Percentiles rank a stretch among this genome's conserved stretches.
Conservation (phyloP, 495 filamentous ascomycete genomes). For the Penicillium longicatenatum region DNA sequence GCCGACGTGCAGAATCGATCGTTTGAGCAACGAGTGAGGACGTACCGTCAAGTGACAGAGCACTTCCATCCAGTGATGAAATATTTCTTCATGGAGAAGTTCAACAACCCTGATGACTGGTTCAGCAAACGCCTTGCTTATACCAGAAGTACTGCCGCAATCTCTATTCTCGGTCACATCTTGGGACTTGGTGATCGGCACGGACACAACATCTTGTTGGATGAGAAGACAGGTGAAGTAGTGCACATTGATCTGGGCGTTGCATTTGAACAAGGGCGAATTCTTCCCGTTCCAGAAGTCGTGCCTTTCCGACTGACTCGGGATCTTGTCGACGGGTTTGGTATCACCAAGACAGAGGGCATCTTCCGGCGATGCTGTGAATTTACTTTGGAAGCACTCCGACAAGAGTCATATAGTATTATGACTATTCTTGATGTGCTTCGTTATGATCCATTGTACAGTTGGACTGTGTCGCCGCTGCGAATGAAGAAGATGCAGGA, state of each 20-base stretch:
- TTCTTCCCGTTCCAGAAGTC: constrained; percentile 89
- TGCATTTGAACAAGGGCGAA: constrained; percentile 92
- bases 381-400: constrained; percentile 90
- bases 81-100: constrained; percentile 96
- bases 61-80: constrained; percentile 91
- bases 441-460: constrained; percentile 94
- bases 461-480: constrained; percentile 90
- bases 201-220: constrained; percentile 93
- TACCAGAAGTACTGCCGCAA: constrained; percentile 87
- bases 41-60: constrained; percentile 72
- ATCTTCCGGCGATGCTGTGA: constrained; percentile 97
- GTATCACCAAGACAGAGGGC: constrained; percentile 91
- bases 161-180: constrained; percentile 92
- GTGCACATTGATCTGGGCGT: constrained; percentile 97
- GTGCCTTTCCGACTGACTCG: constrained; percentile 95
- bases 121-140: constrained; percentile 85
- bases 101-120: constrained; percentile 94
- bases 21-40: constrained; percentile 67
- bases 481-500: constrained; percentile 78
- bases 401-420: constrained; percentile 90
- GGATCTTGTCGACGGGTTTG: constrained; percentile 96
- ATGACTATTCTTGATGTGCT: constrained; percentile 97
- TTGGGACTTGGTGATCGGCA: constrained; percentile 95
- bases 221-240: constrained; percentile 86
- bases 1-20: constrained; percentile 65